Base-by-base conservation (phyloP, 495 filamentous ascomycete genomes). In the Aspergillus steynii region DNA sequence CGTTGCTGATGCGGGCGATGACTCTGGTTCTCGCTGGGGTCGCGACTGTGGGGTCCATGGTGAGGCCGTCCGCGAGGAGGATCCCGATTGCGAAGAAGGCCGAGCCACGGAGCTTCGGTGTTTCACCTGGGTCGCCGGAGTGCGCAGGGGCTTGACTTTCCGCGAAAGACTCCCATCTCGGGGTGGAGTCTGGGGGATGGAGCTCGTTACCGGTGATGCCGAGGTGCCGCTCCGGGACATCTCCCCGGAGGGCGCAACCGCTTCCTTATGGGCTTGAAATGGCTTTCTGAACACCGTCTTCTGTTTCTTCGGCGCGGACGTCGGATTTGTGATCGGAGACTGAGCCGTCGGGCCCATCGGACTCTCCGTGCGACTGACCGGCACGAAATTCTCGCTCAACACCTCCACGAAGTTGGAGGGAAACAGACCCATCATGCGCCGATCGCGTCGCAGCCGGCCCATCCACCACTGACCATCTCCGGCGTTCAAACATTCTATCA, bases 391-490 rank as follows among this genome's bases (percentile, higher is more conserved):
- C 55, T 96, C 89, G 51, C 90, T 87, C 47, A 99, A 80, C 4
- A 98, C 85, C 68, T 96, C 86, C 61, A 99, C 95, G 71, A 97
- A 99, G 73, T 99, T 99, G 49, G 93, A 97, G 2, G 95, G 95
- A 68, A 99, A 99, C 26, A 95, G 75, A 50, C 95, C 95, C 64
- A 96, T 85, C 65, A 93, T 92, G 61, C 91, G 84, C 71, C 88
- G 86, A 72, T 98, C 95, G 59, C 96, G 85, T 63, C 86, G 87
- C 69, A 98, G 71, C 52, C 94, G 86, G 29, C 95, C 95, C 77
- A 91, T 96, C 95, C 95, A 99, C 96, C 95, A 99, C 56, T 90
- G 90, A 29, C 96, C 96, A 76, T 99, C 95, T 55, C 95, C 95
- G 2, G 95, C 95, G 73, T 98, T 99, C 25, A 99, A 81, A 71